A percentile compares a stretch with the other conserved stretches of the same genome.
Conservation (phyloP, 352 stramenopile genomes). For the Pythium aquatile region DNA sequence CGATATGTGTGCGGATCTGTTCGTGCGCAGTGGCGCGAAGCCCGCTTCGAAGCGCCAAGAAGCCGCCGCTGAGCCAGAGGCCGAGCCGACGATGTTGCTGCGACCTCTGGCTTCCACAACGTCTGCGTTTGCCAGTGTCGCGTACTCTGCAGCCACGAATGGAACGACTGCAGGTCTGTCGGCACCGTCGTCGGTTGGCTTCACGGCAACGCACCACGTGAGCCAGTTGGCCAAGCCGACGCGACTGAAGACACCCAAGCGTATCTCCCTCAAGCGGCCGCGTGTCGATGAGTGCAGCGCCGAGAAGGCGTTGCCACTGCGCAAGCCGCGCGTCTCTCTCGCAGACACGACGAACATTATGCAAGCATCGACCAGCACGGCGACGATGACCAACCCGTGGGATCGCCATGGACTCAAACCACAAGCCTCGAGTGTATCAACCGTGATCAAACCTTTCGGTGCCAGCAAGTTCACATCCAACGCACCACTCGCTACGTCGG, state of each 20-base stretch:
- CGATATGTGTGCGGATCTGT: constrained; percentile 16
- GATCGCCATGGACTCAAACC: constrained; percentile 16
- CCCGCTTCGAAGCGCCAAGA: constrained; percentile 3
- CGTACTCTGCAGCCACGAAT: constrained; percentile 26
- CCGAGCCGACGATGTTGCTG: constrained; percentile 3
- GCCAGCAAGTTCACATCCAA: background rate
- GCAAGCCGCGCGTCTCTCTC: constrained; percentile 48
- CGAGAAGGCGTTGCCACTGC: constrained; percentile 44
- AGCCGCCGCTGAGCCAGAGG: constrained; percentile 5
- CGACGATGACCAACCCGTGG: constrained; percentile 30
- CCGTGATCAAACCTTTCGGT: constrained; percentile 11
- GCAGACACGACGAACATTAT: constrained; percentile 31
- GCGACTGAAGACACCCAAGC: constrained; percentile 54
- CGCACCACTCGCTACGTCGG: constrained; percentile 2
- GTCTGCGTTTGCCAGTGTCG: constrained; percentile 31
- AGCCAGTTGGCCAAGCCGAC: constrained; percentile 46
- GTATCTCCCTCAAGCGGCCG: constrained; percentile 52
- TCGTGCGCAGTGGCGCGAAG: constrained; percentile 12
- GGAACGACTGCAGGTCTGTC: background rate
- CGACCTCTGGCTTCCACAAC: constrained; percentile 12
- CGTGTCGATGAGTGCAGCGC: constrained; percentile 47
- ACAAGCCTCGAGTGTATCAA: background rate
- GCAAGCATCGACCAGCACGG: constrained; percentile 26
- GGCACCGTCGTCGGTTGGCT: background rate
- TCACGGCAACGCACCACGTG: constrained; percentile 12